A percentile compares a stretch with the other conserved stretches of the same genome.
phyloP scores from a whole-genome alignment of 1,284 basidiomycete genomes.

The Tausonia pullulans region DNA sequence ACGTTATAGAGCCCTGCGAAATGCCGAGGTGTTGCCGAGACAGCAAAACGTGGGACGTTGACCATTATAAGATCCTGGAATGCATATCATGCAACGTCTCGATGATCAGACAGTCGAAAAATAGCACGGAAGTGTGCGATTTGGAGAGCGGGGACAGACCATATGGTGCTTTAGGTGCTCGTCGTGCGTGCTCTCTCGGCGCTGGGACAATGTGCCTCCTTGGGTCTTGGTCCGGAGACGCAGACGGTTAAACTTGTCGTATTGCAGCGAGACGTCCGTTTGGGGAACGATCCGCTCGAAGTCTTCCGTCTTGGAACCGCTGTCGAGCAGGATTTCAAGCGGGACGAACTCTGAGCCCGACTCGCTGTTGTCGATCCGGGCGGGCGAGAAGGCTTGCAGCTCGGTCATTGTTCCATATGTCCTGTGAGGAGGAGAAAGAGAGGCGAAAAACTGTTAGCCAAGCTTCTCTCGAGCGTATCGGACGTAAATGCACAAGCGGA shows the following conservation, averaged over 20 bases:
- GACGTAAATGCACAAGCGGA: constrained; percentile 28
- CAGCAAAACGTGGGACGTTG: constrained; percentile 71
- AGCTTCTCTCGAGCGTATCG: background rate
- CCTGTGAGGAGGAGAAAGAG: constrained; percentile 32
- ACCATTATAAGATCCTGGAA: constrained; percentile 66
- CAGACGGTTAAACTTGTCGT: constrained; percentile 91
- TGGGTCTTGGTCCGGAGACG: constrained; percentile 62
- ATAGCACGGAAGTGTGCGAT: background rate
- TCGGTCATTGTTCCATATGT: constrained; percentile 65
- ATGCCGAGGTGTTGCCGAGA: constrained; percentile 76
- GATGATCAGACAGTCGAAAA: background rate
- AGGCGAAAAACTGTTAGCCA: background rate
- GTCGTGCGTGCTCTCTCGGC: constrained; percentile 31
- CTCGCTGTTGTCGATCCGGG: constrained; percentile 23
- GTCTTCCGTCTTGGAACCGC: constrained; percentile 58
- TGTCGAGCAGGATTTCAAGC: constrained; percentile 76
- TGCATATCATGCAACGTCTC: background rate
- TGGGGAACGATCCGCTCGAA: constrained; percentile 86
- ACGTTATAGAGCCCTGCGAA: constrained; percentile 49
- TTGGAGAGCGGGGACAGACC: constrained; percentile 37
- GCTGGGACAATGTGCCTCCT: constrained; percentile 21
- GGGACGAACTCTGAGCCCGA: constrained; percentile 47
- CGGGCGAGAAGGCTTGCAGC: constrained; percentile 80
- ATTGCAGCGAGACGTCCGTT: constrained; percentile 72
- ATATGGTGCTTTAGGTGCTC: constrained; percentile 72